Conservation (phyloP, 805 yeast species). For the Candida xyloterini region DNA sequence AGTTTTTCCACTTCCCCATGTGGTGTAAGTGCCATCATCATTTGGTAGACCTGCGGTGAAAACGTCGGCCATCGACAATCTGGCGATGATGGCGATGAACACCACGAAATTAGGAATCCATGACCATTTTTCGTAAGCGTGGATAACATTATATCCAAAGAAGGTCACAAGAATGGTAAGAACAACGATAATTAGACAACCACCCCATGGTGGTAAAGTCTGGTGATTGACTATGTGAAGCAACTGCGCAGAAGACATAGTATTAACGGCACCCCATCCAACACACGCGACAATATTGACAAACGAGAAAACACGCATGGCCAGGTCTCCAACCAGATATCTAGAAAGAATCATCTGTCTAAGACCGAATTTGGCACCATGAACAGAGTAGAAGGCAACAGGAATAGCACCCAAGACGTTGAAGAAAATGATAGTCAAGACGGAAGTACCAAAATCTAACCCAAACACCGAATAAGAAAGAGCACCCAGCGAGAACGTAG, state of each 20-base stretch:
- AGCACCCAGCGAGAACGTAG: conserved; percentile 77
- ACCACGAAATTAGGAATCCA: conserved; percentile 81
- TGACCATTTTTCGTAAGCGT: conserved; percentile 75
- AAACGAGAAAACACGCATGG: conserved; percentile 72
- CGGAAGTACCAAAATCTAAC: conserved; percentile 71
- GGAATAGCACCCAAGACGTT: conserved; percentile 68
- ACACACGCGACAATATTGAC: conserved; percentile 82
- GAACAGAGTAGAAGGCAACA: conserved; percentile 78
- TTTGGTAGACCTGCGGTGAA: conserved; percentile 50
- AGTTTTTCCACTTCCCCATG: conserved; percentile 51
- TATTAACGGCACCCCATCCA: conserved; percentile 95
- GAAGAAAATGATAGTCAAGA: conserved; percentile 68
- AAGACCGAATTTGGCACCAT: conserved; percentile 81
- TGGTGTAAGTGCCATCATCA: conserved; percentile 27
- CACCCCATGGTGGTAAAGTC: conserved; percentile 85
- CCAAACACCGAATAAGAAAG: conserved; percentile 59
- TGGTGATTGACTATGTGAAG: conserved; percentile 68
- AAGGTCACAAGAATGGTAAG: conserved; percentile 71
- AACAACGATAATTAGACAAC: conserved; percentile 68
- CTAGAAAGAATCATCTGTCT: conserved; percentile 85
- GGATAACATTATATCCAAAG: conserved; percentile 83
- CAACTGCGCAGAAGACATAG: conserved; percentile 84
- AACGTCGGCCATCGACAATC: conserved; percentile 64
- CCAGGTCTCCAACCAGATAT: conserved; percentile 70
- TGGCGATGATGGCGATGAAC: conserved; percentile 74